Evolutionary conservation across 177 flowering plant species (phyloP).

Genomic region (Vitis hybrid): DNA sequence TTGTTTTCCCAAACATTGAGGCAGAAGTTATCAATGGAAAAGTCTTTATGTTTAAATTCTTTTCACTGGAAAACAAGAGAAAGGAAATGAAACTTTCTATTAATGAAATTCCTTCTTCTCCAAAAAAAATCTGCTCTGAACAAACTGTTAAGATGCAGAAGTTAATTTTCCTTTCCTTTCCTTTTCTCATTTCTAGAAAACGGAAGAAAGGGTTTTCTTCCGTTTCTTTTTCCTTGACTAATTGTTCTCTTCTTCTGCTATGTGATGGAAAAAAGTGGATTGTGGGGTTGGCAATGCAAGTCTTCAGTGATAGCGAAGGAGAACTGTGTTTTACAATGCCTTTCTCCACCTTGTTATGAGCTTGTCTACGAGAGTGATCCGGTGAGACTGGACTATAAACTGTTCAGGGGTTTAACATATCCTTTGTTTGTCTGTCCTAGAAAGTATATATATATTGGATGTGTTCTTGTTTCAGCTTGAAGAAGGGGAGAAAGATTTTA

Average conservation of each 20-base stretch:
- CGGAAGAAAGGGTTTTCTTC: neutral
- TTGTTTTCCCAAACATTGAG: no score
- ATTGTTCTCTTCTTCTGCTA: neutral
- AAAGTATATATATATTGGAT: neutral
- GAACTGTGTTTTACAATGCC: constrained; percentile 80
- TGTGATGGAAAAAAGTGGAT: constrained; percentile 40
- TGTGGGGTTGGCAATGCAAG: constrained; percentile 82
- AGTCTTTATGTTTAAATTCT: no score
- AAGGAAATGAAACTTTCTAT: no score
- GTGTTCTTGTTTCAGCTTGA: constrained; percentile 55
- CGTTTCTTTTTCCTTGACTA: neutral
- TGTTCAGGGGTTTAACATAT: neutral
- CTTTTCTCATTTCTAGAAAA: neutral
- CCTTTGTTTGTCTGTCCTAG: constrained; percentile 4
- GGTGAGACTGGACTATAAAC: constrained; percentile 30
- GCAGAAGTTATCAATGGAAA: no score
- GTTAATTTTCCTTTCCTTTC: no score
- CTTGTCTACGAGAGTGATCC: constrained; percentile 84
- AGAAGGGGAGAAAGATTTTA: constrained; percentile 89
- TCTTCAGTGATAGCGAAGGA: constrained; percentile 65
- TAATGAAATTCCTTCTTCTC: no score
- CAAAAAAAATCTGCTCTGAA: no score
- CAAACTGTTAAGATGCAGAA: no score
- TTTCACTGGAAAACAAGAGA: no score
- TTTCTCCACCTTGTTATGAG: constrained; percentile 77